Base-by-base conservation (phyloP, 1,139 yeast genomes). In the Casaregolazyma suthepensis region DNA sequence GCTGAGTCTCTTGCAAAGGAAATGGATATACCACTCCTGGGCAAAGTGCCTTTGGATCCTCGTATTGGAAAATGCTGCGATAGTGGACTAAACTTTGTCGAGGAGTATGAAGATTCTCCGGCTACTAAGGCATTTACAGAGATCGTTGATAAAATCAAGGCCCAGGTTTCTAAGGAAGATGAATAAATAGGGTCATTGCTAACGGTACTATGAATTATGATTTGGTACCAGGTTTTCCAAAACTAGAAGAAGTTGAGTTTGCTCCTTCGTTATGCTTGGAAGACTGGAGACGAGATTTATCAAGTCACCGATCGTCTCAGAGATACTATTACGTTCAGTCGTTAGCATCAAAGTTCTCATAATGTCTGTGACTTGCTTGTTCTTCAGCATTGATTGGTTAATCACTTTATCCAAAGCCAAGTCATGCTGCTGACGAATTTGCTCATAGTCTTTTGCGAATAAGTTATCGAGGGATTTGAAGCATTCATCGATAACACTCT, bases 31-130 rank as follows among this genome's bases (percentile, higher is more conserved):
- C 85, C 86, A 19, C 93, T 85, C 63, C 74, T 94, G 54, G 99
- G 99, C 1, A 78, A 88, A 12, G 96, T 94, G 1, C 99, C 99
- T 0, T 75, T 94, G 51, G 99, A 94, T 71, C 99, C 99, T 13
- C 76, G 98, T 57, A 90, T 94, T 17, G 98, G 98, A 1, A 79
- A 76, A 61, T 78, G 93, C 22, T 90, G 98, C 70, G 99, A 94
- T 66, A 65, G 74, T 29, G 99, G 99, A n/a, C 85, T 81, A 59
- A 83, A 88, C 56, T 94, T 93, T 68, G 59, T 71, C 26, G 96
- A 90, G 59, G 73, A 76, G 54, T 85, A 83, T 63, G 93, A 96
- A 0, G 97, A 91, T 57, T 88, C 96, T 1, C 98, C 99, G 0
- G 96, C 99, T 0, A 83, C 96, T 2, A 78, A 80, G 1, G 96